Evolutionary conservation across 2,329 filamentous ascomycete species (phyloP).

Genomic region (Talaromyces sp.): DNA sequence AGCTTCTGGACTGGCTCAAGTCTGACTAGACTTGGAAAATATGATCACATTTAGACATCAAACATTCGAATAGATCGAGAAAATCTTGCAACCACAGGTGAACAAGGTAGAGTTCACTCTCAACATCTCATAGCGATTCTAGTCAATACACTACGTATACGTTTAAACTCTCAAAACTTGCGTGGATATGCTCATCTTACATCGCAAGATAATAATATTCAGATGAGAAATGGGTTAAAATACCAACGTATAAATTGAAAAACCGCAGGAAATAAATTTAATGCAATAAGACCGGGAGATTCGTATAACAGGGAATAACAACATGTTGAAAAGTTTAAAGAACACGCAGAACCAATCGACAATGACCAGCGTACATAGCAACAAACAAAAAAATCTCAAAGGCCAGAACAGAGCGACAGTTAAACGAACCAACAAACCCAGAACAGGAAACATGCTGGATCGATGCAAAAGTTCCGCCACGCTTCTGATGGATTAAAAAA

Average conservation of each 20-base stretch:
- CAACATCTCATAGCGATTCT: too few relatives aligned
- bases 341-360: not conserved
- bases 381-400: not conserved
- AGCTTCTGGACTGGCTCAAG: not conserved
- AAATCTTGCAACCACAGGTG: too few relatives aligned
- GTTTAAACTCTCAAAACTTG: too few relatives aligned
- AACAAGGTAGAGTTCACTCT: too few relatives aligned
- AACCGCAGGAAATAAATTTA: not conserved
- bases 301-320: not conserved
- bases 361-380: not conserved
- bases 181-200: not conserved
- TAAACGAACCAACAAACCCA: not conserved
- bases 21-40: not conserved
- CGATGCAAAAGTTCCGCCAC: conserved; percentile 6
- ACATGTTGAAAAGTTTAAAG: not conserved
- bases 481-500: not conserved
- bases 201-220: not conserved
- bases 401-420: not conserved
- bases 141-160: not conserved
- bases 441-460: not conserved
- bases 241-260: not conserved
- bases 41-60: not conserved
- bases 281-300: not conserved
- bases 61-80: not conserved
- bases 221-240: not conserved